Evolutionary conservation across 176 grass and related monocot species (phyloP).

Genomic region (Melocanna baccifera): DNA sequence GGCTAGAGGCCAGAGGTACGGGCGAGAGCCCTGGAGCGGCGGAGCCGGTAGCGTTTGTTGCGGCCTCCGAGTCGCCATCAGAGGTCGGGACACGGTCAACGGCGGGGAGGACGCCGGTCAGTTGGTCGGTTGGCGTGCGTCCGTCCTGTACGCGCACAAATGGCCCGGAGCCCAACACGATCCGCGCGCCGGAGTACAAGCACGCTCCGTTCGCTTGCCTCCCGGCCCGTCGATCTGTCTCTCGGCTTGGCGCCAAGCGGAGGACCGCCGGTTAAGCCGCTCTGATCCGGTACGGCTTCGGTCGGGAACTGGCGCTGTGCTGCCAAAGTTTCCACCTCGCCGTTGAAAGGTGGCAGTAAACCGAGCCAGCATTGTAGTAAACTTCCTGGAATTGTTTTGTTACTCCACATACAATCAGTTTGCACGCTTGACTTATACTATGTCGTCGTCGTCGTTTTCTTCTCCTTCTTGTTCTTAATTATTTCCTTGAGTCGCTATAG

Average conservation of each 20-base stretch:
- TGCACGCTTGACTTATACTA: background rate
- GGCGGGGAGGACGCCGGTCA: conserved; percentile 41
- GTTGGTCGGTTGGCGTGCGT: conserved; percentile 25
- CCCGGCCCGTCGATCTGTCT: background rate
- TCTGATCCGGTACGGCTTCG: background rate
- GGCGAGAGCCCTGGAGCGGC: background rate
- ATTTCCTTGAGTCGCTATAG: background rate
- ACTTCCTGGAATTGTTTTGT: background rate
- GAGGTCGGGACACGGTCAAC: conserved; percentile 44
- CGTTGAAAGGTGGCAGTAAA: background rate
- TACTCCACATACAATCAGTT: background rate
- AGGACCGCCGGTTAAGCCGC: background rate
- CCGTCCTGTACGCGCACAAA: conserved; percentile 28
- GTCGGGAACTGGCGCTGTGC: background rate
- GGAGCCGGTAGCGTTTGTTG: conserved; percentile 38
- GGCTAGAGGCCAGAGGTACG: background rate
- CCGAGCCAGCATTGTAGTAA: background rate
- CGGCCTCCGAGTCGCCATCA: background rate
- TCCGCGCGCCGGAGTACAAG: conserved; percentile 11
- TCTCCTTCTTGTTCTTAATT: no score
- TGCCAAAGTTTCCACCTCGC: background rate
- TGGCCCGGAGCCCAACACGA: conserved; percentile 28
- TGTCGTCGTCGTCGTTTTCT: background rate
- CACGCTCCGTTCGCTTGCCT: conserved; percentile 21
- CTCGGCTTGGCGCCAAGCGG: background rate